Conservation (phyloP, 805 yeast species). For the Suhomyces pyralidae region DNA sequence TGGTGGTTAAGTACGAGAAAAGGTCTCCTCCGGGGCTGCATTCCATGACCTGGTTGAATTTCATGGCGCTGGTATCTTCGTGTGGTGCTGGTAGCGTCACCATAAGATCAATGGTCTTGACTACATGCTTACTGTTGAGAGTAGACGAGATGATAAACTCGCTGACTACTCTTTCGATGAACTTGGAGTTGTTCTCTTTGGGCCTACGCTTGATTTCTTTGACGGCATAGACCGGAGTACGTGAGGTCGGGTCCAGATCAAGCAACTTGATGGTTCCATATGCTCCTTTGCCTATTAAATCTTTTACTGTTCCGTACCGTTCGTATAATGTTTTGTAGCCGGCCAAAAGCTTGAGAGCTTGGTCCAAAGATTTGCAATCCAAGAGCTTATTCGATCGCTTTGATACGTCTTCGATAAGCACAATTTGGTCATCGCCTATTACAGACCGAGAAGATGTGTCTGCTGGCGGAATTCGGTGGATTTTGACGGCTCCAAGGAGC, state of each 20-base stretch:
- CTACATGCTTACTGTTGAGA: constrained; percentile 71
- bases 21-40: constrained; percentile 37
- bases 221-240: constrained; percentile 23
- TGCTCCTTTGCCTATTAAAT: constrained; percentile 44
- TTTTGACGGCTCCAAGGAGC: constrained; percentile 20
- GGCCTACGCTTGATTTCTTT: constrained; percentile 27
- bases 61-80: constrained; percentile 3
- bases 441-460: constrained; percentile 22
- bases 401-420: constrained; percentile 21
- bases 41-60: constrained; percentile 37
- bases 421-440: constrained; percentile 27
- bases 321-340: constrained; percentile 24
- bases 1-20: constrained; percentile 25
- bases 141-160: constrained; percentile 87
- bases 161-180: constrained; percentile 73
- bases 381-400: constrained; percentile 15
- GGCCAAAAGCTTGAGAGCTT: constrained; percentile 2
- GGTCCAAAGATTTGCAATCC: not conserved
- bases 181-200: constrained; percentile 37
- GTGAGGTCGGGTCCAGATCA: constrained; percentile 14
- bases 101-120: constrained; percentile 76
- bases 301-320: constrained; percentile 33
- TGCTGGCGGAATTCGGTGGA: constrained; percentile 24
- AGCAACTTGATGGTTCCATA: constrained; percentile 48
- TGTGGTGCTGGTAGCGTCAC: constrained; percentile 19